Evolutionary conservation across 2,329 filamentous ascomycete species (phyloP), one percentile per base, ranked within the genome.

Genomic region (Chrysoporthe puriensis): DNA sequence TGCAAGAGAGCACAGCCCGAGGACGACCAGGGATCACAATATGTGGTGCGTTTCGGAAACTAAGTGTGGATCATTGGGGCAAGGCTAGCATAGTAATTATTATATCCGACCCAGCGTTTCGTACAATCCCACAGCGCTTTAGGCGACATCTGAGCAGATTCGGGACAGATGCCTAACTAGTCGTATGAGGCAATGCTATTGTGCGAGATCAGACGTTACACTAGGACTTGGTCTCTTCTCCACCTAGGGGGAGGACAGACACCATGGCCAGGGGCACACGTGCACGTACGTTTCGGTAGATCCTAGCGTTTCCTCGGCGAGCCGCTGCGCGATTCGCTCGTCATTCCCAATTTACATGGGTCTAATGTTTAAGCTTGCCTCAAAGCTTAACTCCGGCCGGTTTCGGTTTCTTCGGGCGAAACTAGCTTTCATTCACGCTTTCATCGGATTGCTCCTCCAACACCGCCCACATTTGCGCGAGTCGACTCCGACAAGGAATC

Each of bases 61-160:
- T 40, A 14, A 44, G 13, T 50, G 66, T 46, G 26, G 56, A 64
- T 64, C 57, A 44, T 32, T 21, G 16, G 40, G 16, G 44, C 21
- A 13, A 56, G 66, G 58, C 48, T 48, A 62, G 56, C 59, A 16
- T 34, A 65, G 54, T 16, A 26, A 26, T 26, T 26, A 34, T 54
- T 7, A 21, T 9, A 40, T 13, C 44, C 44, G 11, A 14, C 44
- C 14, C 44, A 18, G 44, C 44, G 44, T 46, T n/a, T 14, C 44
- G 13, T 46, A 13, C 18, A 14, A 46, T 59, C 50, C 50, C 50
- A 32, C 26, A 48, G 26, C 44, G 26, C 34, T n/a, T 52, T 42
- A 42, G 65, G 52, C 46, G 65, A 63, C 59, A 42, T 66, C 65
- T 66, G 60, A 62, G 57, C 66, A 18, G 40, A 21, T 34, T 58